Evolutionary conservation across 148 eudicot genomes (phyloP).

Genomic region (Oxyria digyna): DNA sequence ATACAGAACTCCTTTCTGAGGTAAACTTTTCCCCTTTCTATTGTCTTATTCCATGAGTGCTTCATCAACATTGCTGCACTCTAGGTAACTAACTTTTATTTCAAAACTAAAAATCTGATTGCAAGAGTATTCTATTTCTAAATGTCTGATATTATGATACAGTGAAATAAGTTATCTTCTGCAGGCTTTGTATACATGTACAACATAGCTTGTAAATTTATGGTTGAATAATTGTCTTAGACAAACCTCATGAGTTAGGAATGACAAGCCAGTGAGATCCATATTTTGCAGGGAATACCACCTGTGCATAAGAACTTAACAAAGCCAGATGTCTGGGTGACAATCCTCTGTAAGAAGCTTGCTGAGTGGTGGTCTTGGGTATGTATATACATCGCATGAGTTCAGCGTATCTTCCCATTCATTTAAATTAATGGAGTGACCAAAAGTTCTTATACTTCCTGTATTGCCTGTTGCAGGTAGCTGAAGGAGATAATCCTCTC

Average conservation of each 20-base stretch:
- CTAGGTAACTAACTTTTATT: no score
- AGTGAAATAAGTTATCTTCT: no score
- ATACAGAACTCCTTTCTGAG: no score
- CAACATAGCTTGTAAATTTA: neutral
- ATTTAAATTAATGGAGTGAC: neutral
- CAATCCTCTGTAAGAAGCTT: constrained; percentile 62
- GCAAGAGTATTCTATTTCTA: no score
- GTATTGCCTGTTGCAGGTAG: constrained; percentile 45
- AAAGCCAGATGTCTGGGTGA: constrained; percentile 58
- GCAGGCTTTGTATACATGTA: no score
- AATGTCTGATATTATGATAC: no score
- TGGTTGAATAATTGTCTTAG: neutral
- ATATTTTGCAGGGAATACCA: constrained; percentile 46
- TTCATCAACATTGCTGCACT: no score
- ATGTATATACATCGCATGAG: constrained; percentile 15
- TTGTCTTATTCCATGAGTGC: no score
- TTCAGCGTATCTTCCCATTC: neutral
- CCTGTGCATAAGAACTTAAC: constrained; percentile 42
- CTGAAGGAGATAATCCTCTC: constrained; percentile 71
- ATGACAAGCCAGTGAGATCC: neutral
- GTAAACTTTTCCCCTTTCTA: no score
- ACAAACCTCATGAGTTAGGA: neutral
- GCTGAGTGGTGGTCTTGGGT: constrained; percentile 92
- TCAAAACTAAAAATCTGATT: no score
- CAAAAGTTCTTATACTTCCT: neutral